Evolutionary conservation across 768 basidiomycete species (phyloP).

Genomic region (Suillus cothurnatus): DNA sequence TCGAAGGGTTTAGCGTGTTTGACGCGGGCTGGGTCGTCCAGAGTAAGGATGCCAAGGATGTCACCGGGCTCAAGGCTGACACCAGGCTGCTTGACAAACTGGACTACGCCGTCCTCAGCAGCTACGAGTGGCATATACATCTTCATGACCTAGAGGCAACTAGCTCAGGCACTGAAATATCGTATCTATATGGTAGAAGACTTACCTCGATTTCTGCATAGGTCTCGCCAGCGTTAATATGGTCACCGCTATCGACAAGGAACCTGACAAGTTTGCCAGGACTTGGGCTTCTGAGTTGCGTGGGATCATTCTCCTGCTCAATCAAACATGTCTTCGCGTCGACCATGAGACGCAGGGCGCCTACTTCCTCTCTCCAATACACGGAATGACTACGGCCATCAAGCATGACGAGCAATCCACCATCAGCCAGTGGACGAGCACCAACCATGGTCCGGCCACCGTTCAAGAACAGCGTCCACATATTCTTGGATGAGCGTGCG

Average conservation of each 20-base stretch:
- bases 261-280: constrained; percentile 96
- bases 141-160: constrained; percentile 78
- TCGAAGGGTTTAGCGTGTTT: constrained; percentile 99
- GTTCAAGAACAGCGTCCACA: constrained; percentile 96
- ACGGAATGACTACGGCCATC: constrained; percentile 96
- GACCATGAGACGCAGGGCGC: constrained; percentile 87
- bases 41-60: constrained; percentile 93
- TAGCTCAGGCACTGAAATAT: constrained; percentile 2
- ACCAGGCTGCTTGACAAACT: constrained; percentile 97
- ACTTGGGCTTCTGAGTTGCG: constrained; percentile 92
- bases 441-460: constrained; percentile 93
- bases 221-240: constrained; percentile 93
- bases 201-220: constrained; percentile 97
- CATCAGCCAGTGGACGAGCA: constrained; percentile 90
- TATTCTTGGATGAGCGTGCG: constrained; percentile 83
- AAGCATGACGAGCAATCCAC: constrained; percentile 88
- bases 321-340: constrained; percentile 98
- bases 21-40: constrained; percentile 95
- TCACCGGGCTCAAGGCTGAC: constrained; percentile 96
- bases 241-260: constrained; percentile 96
- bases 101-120: constrained; percentile 90
- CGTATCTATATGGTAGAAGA: constrained; percentile 4
- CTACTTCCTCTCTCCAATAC: constrained; percentile 99
- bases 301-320: constrained; percentile 99
- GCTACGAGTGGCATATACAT: constrained; percentile 99